Evolutionary conservation across 305 asterid genomes (phyloP).

Genomic region (Rubia balearica): DNA sequence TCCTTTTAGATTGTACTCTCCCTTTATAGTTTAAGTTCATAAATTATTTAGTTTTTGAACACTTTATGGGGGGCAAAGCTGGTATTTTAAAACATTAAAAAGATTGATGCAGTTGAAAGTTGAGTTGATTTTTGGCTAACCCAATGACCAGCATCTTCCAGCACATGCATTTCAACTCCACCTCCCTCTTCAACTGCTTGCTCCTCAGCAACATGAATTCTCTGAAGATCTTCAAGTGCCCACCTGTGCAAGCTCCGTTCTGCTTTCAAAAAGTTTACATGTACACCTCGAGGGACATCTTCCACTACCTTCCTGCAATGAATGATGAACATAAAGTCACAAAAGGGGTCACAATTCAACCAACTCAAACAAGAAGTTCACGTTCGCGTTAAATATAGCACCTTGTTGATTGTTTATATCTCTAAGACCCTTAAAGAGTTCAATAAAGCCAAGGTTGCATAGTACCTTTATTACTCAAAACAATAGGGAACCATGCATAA

Average conservation of each 20-base stretch:
- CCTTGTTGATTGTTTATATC: not conserved
- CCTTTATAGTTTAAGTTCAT: not conserved
- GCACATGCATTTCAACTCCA: slow-evolving; percentile 96
- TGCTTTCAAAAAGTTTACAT: slow-evolving; percentile 84
- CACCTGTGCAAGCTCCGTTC: slow-evolving; percentile 95
- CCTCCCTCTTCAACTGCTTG: slow-evolving; percentile 94
- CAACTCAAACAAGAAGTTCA: not conserved
- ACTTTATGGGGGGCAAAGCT: not conserved
- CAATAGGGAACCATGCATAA: not conserved
- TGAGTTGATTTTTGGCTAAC: slow-evolving; percentile 34
- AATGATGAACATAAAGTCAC: not conserved
- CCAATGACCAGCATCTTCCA: slow-evolving; percentile 99
- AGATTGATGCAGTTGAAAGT: not conserved
- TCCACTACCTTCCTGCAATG: slow-evolving; percentile 73
- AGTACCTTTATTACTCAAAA: not conserved
- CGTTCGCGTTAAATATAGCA: not conserved
- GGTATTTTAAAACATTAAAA: not conserved
- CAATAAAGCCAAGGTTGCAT: not conserved
- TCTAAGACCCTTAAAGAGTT: not conserved
- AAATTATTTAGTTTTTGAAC: not conserved
- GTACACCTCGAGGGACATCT: slow-evolving; percentile 95
- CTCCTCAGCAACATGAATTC: slow-evolving; percentile 92
- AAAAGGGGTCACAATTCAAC: not conserved
- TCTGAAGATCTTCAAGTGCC: slow-evolving; percentile 84
- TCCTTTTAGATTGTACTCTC: not conserved